A percentile compares a stretch with the other conserved stretches of the same genome.
These are phyloP conservation scores for Agrostemma githago DNA, from an alignment of 148 eudicot species.

Conservation along the genomic window DNA sequence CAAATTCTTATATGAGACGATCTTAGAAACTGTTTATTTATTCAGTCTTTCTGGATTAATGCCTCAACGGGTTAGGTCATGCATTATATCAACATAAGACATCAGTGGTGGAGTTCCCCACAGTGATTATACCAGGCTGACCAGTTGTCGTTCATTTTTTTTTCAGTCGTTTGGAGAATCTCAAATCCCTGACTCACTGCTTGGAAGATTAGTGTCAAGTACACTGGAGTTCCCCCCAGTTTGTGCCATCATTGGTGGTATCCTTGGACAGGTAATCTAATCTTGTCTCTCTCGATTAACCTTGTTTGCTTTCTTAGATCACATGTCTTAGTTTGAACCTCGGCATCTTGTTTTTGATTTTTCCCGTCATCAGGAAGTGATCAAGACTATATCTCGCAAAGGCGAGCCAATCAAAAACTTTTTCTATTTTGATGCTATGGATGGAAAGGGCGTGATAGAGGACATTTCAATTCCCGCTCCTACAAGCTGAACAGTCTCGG, in stretches of 20 bases:
- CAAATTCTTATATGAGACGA: too few relatives aligned
- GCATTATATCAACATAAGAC: neutral
- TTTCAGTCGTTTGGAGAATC: slow-evolving; percentile 70
- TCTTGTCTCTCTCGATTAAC: neutral
- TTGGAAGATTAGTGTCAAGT: slow-evolving; percentile 62
- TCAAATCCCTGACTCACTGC: slow-evolving; percentile 75
- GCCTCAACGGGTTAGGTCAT: neutral
- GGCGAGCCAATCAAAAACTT: slow-evolving; percentile 89
- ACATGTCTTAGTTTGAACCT: neutral
- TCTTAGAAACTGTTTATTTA: too few relatives aligned
- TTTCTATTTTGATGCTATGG: slow-evolving; percentile 85
- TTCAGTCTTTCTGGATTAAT: neutral
- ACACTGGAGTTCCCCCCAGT: slow-evolving; percentile 81
- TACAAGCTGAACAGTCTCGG: slow-evolving; percentile 12
- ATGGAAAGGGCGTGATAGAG: slow-evolving; percentile 89
- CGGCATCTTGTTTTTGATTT: neutral
- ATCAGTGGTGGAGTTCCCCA: neutral
- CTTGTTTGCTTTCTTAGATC: neutral
- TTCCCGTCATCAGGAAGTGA: slow-evolving; percentile 70
- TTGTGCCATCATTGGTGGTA: slow-evolving; percentile 91
- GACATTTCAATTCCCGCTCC: slow-evolving; percentile 49
- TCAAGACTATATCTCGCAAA: slow-evolving; percentile 91
- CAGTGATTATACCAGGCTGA: neutral
- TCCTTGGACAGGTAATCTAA: slow-evolving; percentile 89
- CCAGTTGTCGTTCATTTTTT: neutral